phyloP scores from a whole-genome alignment of 2,329 filamentous ascomycete species.

The Talaromyces sp. region DNA sequence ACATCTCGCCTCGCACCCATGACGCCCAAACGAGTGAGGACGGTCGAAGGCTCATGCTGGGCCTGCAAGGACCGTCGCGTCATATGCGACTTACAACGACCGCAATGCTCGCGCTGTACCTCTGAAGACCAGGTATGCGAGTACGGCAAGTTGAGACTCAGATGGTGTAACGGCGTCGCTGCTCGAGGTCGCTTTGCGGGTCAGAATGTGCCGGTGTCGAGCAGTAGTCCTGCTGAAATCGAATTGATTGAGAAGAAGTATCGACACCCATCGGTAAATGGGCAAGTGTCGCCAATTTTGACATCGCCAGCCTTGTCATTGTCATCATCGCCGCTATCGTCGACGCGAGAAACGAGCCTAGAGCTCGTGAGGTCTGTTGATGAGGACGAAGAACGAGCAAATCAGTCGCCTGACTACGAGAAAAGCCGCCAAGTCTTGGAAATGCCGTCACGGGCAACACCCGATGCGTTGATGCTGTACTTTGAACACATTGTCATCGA shows the following conservation, averaged over 20 bases:
- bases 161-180: slow-evolving; percentile 40
- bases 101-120: slow-evolving; percentile 38
- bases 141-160: slow-evolving; percentile 40
- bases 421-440: background rate
- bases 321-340: background rate
- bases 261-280: background rate
- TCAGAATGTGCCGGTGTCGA: slow-evolving; percentile 17
- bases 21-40: slow-evolving; percentile 25
- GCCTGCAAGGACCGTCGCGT: slow-evolving; percentile 45
- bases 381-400: background rate
- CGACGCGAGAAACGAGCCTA: background rate
- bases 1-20: slow-evolving; percentile 14
- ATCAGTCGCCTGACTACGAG: background rate
- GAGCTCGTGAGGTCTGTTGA: background rate
- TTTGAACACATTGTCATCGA: slow-evolving; percentile 19
- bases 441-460: slow-evolving; percentile 4
- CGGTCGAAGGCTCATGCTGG: slow-evolving; percentile 45
- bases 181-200: slow-evolving; percentile 21
- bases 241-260: background rate
- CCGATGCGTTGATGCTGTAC: slow-evolving; percentile 20
- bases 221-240: background rate
- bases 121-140: slow-evolving; percentile 27
- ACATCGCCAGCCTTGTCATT: background rate
- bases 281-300: background rate
- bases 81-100: slow-evolving; percentile 42